Evolutionary conservation across 768 basidiomycete genomes (phyloP).

Genomic region (Suillus plorans): DNA sequence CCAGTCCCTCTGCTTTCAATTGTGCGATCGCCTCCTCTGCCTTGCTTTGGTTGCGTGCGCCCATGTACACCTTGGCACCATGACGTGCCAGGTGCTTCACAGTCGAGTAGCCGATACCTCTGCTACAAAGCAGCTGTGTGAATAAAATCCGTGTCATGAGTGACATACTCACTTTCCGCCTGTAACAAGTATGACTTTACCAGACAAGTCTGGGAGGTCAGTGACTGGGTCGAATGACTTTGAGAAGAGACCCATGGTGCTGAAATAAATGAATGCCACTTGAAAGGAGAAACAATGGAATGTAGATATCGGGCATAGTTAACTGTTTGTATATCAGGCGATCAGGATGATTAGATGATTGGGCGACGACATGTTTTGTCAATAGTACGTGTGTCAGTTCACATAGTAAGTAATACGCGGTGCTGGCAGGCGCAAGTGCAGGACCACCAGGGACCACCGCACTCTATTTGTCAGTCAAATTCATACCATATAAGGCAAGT

Average conservation of each 20-base stretch:
- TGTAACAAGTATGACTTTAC: slow-evolving; percentile 57
- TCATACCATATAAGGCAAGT: no score
- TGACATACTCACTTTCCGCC: slow-evolving; percentile 48
- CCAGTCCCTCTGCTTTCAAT: slow-evolving; percentile 44
- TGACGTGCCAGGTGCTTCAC: slow-evolving; percentile 50
- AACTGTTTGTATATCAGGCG: neutral
- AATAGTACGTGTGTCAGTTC: no score
- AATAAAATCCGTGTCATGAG: neutral
- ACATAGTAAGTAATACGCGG: no score
- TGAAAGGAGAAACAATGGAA: no score
- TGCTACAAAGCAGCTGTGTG: slow-evolving; percentile 22
- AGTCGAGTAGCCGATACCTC: slow-evolving; percentile 51
- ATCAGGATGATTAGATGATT: neutral
- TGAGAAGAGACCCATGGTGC: slow-evolving; percentile 22
- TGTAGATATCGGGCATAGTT: neutral
- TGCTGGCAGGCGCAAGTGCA: no score
- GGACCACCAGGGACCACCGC: no score
- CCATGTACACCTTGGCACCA: slow-evolving; percentile 63
- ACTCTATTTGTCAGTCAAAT: no score
- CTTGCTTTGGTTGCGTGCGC: slow-evolving; percentile 45
- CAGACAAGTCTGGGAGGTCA: slow-evolving; percentile 45
- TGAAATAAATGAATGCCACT: slow-evolving; percentile 8
- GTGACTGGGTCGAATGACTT: slow-evolving; percentile 35
- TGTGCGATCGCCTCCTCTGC: slow-evolving; percentile 47
- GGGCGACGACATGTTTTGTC: neutral